Conservation (phyloP, 352 stramenopile species). For the Globisporangium yorkense region DNA sequence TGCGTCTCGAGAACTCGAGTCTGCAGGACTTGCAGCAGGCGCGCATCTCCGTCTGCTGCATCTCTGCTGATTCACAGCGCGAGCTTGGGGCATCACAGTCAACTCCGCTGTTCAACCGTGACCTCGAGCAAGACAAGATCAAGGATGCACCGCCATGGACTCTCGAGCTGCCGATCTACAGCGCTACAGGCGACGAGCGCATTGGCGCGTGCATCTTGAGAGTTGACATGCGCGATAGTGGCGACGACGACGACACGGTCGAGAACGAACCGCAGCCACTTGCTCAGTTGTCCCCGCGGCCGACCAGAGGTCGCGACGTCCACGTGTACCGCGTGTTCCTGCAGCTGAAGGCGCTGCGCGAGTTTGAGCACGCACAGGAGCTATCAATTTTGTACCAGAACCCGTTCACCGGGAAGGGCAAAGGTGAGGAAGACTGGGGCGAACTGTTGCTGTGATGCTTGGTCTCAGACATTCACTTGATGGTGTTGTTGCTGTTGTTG, state of each 20-base stretch:
- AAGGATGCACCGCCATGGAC: not conserved
- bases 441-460: not conserved
- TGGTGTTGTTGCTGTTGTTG: not conserved
- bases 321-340: constrained; percentile 31
- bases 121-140: not conserved
- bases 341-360: constrained; percentile 29
- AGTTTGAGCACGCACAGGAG: constrained; percentile 17
- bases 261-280: not conserved
- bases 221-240: not conserved
- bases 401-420: constrained; percentile 29
- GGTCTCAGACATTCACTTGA: not conserved
- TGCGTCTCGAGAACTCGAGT: constrained; percentile 4
- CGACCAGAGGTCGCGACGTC: not conserved
- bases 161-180: not conserved
- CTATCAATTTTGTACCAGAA: constrained; percentile 30
- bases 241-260: not conserved
- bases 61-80: constrained; percentile 10
- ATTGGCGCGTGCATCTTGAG: constrained; percentile 7
- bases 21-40: constrained; percentile 2
- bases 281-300: not conserved
- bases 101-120: not conserved
- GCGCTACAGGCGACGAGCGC: not conserved
- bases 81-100: constrained; percentile 1
- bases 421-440: constrained; percentile 15
- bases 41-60: constrained; percentile 19